Evolutionary conservation across 2,329 filamentous ascomycete genomes (phyloP).

Genomic region (Tolypocladium ophioglossoides): DNA sequence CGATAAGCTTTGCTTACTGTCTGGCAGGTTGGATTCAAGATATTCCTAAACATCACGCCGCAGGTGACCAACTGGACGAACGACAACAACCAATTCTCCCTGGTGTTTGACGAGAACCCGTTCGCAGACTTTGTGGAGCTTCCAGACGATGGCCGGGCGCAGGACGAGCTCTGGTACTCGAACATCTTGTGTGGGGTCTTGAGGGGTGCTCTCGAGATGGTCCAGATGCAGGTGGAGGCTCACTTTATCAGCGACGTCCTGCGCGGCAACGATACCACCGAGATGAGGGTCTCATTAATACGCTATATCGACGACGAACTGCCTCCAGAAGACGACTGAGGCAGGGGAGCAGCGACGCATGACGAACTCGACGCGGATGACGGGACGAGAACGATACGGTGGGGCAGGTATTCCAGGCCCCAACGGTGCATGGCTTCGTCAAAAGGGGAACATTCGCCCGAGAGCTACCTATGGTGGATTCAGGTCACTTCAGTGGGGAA

Average conservation of each 20-base stretch:
- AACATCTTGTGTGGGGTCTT: constrained; percentile 94
- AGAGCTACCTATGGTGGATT: neutral
- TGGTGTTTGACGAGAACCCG: constrained; percentile 95
- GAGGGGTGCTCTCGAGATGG: constrained; percentile 90
- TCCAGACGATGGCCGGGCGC: constrained; percentile 87
- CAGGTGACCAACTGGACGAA: constrained; percentile 91
- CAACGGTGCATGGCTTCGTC: neutral
- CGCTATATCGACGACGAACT: constrained; percentile 97
- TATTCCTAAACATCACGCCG: constrained; percentile 94
- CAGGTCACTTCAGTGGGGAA: neutral
- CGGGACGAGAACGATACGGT: neutral
- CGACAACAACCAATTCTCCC: constrained; percentile 92
- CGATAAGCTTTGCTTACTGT: constrained; percentile 7
- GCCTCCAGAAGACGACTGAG: constrained; percentile 87
- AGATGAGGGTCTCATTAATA: constrained; percentile 88
- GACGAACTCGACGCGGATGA: too few relatives aligned
- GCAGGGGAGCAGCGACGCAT: neutral
- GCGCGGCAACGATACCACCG: constrained; percentile 87
- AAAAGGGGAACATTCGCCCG: neutral
- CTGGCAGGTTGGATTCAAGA: constrained; percentile 86
- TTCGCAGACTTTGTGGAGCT: constrained; percentile 95
- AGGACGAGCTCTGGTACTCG: constrained; percentile 97
- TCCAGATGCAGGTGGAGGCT: constrained; percentile 97
- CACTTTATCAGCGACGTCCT: constrained; percentile 93
- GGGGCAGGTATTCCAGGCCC: neutral